A percentile compares a stretch with the other conserved stretches of the same genome.
Evolutionary conservation across 495 filamentous ascomycete species (phyloP).

Genomic region (Amorphotheca resinae): DNA sequence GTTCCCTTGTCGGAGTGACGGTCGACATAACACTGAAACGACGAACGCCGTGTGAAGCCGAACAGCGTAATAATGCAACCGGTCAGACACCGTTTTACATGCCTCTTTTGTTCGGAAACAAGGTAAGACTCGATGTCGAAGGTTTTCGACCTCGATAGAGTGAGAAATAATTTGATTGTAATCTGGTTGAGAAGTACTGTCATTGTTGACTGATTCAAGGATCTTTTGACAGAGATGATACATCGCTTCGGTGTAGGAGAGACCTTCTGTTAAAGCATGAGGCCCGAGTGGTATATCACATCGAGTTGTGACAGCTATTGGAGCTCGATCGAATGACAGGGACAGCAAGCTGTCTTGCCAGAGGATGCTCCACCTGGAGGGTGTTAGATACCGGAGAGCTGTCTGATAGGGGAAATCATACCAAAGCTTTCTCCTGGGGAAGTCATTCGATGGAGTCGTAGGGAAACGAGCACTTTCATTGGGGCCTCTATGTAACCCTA

Average conservation of each 20-base stretch:
- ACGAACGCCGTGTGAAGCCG: constrained; percentile 42
- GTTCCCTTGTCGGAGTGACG: constrained; percentile 34
- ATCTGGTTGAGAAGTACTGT: constrained; percentile 30
- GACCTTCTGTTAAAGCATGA: constrained; percentile 27
- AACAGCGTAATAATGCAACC: constrained; percentile 41
- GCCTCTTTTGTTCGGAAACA: constrained; percentile 36
- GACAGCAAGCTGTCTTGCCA: constrained; percentile 46
- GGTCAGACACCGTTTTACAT: constrained; percentile 41
- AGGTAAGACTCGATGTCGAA: constrained; percentile 30
- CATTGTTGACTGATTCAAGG: constrained; percentile 36
- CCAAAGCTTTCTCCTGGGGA: constrained; percentile 29
- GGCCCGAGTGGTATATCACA: constrained; percentile 27
- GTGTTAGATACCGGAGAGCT: not conserved
- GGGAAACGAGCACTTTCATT: constrained; percentile 20
- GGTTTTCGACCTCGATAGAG: constrained; percentile 33
- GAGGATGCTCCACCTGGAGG: constrained; percentile 38
- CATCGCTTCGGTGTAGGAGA: constrained; percentile 42
- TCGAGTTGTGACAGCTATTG: constrained; percentile 17
- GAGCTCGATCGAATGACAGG: constrained; percentile 38
- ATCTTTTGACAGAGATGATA: constrained; percentile 40
- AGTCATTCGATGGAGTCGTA: constrained; percentile 9
- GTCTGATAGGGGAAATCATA: constrained; percentile 7
- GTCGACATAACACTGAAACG: constrained; percentile 41
- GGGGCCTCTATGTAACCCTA: constrained; percentile 37
- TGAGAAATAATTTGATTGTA: constrained; percentile 36